A percentile compares a stretch with the other conserved stretches of the same genome.
Conservation (phyloP, 2,329 filamentous ascomycete genomes). For the Pseudogymnoascus sp. region DNA sequence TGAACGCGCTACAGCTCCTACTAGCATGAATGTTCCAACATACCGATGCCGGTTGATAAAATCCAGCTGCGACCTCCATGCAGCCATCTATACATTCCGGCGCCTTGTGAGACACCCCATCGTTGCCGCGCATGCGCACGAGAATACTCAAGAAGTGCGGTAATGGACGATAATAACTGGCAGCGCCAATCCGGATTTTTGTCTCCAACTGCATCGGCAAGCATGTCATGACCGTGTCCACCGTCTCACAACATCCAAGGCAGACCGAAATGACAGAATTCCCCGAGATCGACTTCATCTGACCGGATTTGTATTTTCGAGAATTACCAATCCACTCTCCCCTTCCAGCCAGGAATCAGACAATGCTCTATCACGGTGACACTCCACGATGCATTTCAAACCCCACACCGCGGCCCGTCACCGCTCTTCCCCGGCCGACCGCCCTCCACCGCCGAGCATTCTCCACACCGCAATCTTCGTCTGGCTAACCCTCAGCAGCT, state of each 20-base stretch:
- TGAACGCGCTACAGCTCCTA: neutral
- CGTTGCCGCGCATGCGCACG: neutral
- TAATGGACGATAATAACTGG: slow-evolving; percentile 1
- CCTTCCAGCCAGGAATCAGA: neutral
- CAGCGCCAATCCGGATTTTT: neutral
- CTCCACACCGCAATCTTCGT: neutral
- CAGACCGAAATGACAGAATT: neutral
- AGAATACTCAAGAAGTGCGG: neutral
- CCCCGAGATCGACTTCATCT: neutral
- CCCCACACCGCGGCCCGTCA: slow-evolving; percentile 6
- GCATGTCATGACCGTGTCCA: neutral
- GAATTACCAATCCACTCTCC: neutral
- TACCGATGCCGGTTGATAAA: neutral
- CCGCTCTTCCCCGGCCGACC: slow-evolving; percentile 5
- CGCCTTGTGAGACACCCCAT: neutral
- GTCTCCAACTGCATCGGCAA: neutral
- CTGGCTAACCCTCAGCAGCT: neutral
- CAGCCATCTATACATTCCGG: neutral
- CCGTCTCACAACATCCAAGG: neutral
- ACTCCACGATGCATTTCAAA: neutral
- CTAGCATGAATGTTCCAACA: neutral
- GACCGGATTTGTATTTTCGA: neutral
- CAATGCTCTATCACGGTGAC: neutral
- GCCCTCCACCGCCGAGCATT: slow-evolving; percentile 1
- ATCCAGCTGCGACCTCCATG: neutral